phyloP scores from a whole-genome alignment of 768 basidiomycete species.

The Fomitopsis pulvina region DNA sequence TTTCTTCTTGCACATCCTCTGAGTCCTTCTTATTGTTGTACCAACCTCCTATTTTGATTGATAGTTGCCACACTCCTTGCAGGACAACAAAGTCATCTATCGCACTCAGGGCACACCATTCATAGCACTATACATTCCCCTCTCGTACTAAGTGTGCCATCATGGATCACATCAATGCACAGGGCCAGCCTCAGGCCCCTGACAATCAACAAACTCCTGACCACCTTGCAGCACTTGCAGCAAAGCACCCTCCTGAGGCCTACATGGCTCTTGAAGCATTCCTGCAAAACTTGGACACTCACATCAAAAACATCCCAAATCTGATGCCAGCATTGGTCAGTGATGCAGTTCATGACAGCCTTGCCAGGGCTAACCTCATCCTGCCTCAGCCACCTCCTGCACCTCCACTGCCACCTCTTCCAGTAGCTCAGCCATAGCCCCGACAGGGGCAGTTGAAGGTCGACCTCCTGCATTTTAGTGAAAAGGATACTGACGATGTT shows the following conservation, averaged over 20 bases:
- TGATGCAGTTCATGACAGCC: background rate
- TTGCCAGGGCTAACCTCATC: background rate
- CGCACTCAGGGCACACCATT: background rate
- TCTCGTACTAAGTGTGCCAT: background rate
- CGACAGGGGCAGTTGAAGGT: background rate
- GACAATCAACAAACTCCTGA: too few species aligned
- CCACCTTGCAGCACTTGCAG: background rate
- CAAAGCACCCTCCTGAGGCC: background rate
- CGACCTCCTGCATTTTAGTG: constrained; percentile 1
- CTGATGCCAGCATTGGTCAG: background rate
- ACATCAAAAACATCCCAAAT: background rate
- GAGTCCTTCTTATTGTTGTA: background rate
- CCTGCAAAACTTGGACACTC: constrained; percentile 1
- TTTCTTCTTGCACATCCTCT: background rate
- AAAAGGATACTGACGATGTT: constrained; percentile 4
- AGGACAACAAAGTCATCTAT: background rate
- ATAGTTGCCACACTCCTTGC: background rate
- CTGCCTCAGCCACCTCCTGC: background rate
- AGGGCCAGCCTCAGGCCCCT: background rate
- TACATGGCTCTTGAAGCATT: background rate
- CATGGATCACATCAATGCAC: background rate
- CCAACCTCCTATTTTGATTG: background rate
- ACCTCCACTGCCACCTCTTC: too few species aligned
- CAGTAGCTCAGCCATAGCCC: too few species aligned
- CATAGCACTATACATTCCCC: background rate